Evolutionary conservation across 75 land plant genomes (phyloP), one percentile per base, ranked within the genome.

Genomic region (Selaginella moellendorffii): DNA sequence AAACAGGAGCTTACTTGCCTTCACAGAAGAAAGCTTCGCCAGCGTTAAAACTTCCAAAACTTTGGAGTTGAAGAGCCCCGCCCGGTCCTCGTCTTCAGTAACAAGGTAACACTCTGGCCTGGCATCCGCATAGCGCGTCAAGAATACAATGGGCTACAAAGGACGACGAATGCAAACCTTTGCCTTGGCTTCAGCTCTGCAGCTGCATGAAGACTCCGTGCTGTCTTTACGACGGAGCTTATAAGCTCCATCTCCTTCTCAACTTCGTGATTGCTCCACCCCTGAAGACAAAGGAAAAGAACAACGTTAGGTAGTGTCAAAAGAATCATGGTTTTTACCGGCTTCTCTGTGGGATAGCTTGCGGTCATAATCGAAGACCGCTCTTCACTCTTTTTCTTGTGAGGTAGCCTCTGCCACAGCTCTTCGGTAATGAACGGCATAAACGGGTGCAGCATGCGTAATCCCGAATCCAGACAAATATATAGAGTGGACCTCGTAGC

Each of bases 351-450:
- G 54, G 96, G 96, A 61, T 90, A 90, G 1, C 80, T 74, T 28
- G 81, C 75, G 26, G 84, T 70, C 87, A 87, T 74, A n/a, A 90
- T 90, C 20, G 91, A 82, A 52, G 79, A 77, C 30, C 9, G 23
- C 53, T 61, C 72, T 5, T 29, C 77, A 31, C 31, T 42, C 20
- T 66, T 63, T 54, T 66, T 70, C 23, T 67, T 65, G 36, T 68
- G 72, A 54, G 97, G 97, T 66, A 91, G 85, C 9, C 97, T 85
- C 97, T 91, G 97, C 97, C 97, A 91, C 25, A 91, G 76, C 69
- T 78, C 86, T 52, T 91, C 97, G 29, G 97, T 91, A 25, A 91
- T 93, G 79, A 78, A 91, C 29, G 97, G 97, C 97, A 91, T 91
- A 54, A 84, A 91, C 0, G 97, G 97, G 74, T 91, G 97, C 20